Conservation (phyloP, 441 rosid species). For the Euphorbia celastroides region DNA sequence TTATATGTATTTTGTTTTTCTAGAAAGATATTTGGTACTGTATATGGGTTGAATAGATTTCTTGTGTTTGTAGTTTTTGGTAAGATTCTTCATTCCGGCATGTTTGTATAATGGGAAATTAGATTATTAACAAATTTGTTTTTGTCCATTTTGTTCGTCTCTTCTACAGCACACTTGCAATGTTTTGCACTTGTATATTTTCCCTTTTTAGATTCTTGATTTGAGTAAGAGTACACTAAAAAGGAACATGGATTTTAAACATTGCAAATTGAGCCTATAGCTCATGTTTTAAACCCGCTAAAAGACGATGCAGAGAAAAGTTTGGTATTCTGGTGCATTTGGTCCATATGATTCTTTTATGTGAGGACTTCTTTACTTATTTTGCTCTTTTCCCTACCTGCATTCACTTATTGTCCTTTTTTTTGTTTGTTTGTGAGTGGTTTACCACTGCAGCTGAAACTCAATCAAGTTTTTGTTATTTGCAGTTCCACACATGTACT, state of each 20-base stretch:
- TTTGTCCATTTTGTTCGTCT: no score
- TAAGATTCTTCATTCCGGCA: no score
- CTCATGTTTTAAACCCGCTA: conserved; percentile 27
- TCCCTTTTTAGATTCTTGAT: conserved; percentile 23
- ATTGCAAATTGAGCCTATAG: conserved; percentile 13
- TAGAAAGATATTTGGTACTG: no score
- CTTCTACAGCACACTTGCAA: no score
- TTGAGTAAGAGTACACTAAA: conserved; percentile 14
- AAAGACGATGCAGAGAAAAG: conserved; percentile 42
- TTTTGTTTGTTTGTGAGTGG: conserved; percentile 11
- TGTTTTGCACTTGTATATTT: no score
- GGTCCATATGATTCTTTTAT: conserved; percentile 46
- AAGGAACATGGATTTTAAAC: conserved; percentile 21
- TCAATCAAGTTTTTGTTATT: conserved; percentile 16
- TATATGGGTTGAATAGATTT: no score
- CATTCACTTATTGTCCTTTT: conserved; percentile 25
- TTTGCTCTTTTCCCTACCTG: conserved; percentile 33
- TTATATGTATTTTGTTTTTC: no score
- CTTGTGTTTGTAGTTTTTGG: no score
- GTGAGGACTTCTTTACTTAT: conserved; percentile 53
- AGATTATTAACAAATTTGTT: no score
- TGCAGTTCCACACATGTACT: conserved; percentile 24
- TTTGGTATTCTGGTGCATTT: conserved; percentile 35
- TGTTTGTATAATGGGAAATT: no score
- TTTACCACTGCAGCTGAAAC: conserved; percentile 25